Base-by-base conservation (phyloP, 768 basidiomycete species). In the Butyriboletus loyo region DNA sequence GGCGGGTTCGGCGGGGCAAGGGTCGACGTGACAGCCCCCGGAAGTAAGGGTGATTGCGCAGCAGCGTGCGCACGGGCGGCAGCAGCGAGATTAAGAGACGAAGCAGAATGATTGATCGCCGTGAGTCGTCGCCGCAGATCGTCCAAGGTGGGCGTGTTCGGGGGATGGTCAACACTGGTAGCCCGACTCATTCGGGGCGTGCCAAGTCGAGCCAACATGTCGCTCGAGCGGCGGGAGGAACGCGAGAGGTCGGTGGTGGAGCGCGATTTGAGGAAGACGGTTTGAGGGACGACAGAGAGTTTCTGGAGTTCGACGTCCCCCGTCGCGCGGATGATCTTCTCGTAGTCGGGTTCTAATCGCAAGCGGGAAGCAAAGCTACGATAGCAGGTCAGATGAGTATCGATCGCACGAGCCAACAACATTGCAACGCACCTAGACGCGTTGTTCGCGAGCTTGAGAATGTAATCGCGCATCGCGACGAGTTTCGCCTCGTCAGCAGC, bases 271-370 rank as follows among this genome's bases (percentile, higher is more conserved):
- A 97, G 73, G 69, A 98, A 97, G 19, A 97, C 85, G 0, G 92
- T 97, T 53, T 91, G 92, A 13, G 93, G 92, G 0, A 94, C 89
- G 5, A 95, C 87, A 1, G 87, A 87, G 4, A 98, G 82, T 61
- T 91, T 92, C 61, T 87, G 88, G 36, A 99, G 78, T 53, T 92
- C 88, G 31, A 92, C 77, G 44, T 86, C 81, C 19, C 81, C 81
- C 9, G 77, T 79, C 5, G 82, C 75, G 64, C 83, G 86, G 22
- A 91, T 74, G 52, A 77, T 79, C 60, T 79, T 79, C 19, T 84
- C 85, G 0, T 79, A 69, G 58, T 88, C 87, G 34, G 75, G 78
- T 54, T 91, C 87, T 22, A 76, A 69, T 49, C 73, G 82, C 30
- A 84, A 57, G 19, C 90, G 82, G 21, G 84, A 82, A 4, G 84